Evolutionary conservation across 2,329 filamentous ascomycete species (phyloP).

Genomic region (Emergomyces pasteurianus): DNA sequence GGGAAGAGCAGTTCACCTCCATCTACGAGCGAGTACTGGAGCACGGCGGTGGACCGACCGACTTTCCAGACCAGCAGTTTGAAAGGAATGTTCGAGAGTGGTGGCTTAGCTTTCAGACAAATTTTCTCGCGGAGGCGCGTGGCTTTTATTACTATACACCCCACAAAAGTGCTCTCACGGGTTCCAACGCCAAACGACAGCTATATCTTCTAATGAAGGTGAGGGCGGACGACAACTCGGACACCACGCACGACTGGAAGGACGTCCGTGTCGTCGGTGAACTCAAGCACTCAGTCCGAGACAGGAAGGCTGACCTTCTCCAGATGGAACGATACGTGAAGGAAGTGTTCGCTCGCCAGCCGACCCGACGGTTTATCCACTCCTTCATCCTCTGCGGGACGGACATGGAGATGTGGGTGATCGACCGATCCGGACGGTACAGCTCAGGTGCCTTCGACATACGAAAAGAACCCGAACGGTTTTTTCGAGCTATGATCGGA

Average conservation of each 20-base stretch:
- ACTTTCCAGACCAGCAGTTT: conserved; percentile 6
- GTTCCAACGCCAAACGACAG: conserved; percentile 9
- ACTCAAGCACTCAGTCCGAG: no score
- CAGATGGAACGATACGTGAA: conserved; percentile 10
- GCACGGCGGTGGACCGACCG: neutral
- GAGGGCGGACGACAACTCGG: neutral
- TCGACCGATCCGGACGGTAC: conserved; percentile 12
- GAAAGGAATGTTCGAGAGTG: conserved; percentile 8
- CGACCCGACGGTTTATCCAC: conserved; percentile 19
- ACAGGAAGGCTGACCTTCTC: conserved; percentile 9
- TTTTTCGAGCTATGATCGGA: conserved; percentile 16
- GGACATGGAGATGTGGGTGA: conserved; percentile 19
- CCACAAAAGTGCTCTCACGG: conserved; percentile 3
- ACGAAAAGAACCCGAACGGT: conserved; percentile 17
- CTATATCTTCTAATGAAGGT: conserved; percentile 12
- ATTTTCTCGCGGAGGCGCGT: conserved; percentile 8
- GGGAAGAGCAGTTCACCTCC: conserved; percentile 2
- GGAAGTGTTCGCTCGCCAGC: conserved; percentile 14
- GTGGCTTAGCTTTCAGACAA: conserved; percentile 11
- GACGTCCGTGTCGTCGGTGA: conserved; percentile 11
- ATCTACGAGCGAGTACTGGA: no score
- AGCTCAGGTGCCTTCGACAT: conserved; percentile 16
- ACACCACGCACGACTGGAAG: conserved; percentile 10
- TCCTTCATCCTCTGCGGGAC: conserved; percentile 16
- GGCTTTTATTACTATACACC: conserved; percentile 6